Evolutionary conservation across 768 basidiomycete genomes (phyloP), one percentile per base, ranked within the genome.

Genomic region (Boletus pseudopeckii): DNA sequence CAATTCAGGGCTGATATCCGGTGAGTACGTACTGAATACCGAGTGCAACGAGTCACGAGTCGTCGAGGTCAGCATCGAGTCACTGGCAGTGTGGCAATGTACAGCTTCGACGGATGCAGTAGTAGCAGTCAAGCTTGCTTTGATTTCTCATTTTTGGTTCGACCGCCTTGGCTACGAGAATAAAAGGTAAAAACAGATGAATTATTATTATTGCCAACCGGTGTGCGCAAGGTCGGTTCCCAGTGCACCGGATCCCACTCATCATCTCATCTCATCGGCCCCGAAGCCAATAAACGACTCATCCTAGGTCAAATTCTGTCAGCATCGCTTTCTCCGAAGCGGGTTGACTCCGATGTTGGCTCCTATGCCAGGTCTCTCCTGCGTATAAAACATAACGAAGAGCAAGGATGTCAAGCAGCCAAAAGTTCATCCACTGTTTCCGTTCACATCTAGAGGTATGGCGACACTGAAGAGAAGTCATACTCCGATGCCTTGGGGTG

Each of bases 391-490:
- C 45, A 28, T 41, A 24, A 14, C 17, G 13, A 44, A 15, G n/a
- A 20, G 7, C 15, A 7, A 22, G 3, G 9, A 49, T 24, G 32
- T 26, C 0, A 22, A 43, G 17, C 30, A 44, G 2, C 26, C 52
- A 48, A 43, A 41, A 20, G 5, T 15, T 38, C 40, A 10, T 37
- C 45, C 45, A 4, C 50, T 14, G 7, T 13, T 34, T 10, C 34
- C 17, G 0, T 45, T 26, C 6, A 42, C 28, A 28, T 28, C 2
- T 8, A 18, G 13, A 33, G 14, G 5, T 18, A 65, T 65, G 64
- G 55, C 61, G n/a, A 66, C 64, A 1, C 54, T 57, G 6, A 63
- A 8, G n/a, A 60, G 61, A 43, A 20, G 8, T 5, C 64, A 56
- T 14, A 10, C 54, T 4, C 50, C 61, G 44, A 9, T 45, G 5